Evolutionary conservation across 305 asterid species (phyloP).

Genomic region (Fraxinus platypoda): DNA sequence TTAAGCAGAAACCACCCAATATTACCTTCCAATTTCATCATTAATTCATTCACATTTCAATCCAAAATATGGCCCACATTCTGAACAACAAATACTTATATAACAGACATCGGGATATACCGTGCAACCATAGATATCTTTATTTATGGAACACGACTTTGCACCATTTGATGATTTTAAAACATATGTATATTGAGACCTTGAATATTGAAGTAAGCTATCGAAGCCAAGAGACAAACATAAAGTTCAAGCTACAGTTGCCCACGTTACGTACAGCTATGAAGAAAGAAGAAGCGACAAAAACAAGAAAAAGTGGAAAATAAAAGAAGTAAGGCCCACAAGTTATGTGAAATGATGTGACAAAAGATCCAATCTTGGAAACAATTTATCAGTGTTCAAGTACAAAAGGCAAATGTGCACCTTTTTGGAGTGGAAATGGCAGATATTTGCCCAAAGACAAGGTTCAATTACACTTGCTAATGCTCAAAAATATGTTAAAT

Average conservation of each 20-base stretch:
- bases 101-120: conserved; percentile 42
- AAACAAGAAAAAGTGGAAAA: background rate
- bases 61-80: no score
- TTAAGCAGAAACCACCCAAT: no score
- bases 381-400: background rate
- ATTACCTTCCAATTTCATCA: no score
- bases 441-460: background rate
- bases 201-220: background rate
- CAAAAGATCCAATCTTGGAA: background rate
- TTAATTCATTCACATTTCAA: no score
- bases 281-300: background rate
- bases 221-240: background rate
- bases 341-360: background rate
- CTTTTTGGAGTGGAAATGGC: background rate
- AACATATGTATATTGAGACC: background rate
- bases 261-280: background rate
- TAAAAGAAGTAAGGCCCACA: background rate
- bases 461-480: conserved; percentile 1
- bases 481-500: background rate
- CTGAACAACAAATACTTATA: no score
- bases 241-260: conserved; percentile 8
- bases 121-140: conserved; percentile 44
- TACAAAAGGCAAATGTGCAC: conserved; percentile 4
- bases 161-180: background rate
- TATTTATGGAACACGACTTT: background rate